Evolutionary conservation across 208 protist species (phyloP), one percentile per base, ranked within the genome.

Genomic region (Acanthamoeba culbertsoni): DNA sequence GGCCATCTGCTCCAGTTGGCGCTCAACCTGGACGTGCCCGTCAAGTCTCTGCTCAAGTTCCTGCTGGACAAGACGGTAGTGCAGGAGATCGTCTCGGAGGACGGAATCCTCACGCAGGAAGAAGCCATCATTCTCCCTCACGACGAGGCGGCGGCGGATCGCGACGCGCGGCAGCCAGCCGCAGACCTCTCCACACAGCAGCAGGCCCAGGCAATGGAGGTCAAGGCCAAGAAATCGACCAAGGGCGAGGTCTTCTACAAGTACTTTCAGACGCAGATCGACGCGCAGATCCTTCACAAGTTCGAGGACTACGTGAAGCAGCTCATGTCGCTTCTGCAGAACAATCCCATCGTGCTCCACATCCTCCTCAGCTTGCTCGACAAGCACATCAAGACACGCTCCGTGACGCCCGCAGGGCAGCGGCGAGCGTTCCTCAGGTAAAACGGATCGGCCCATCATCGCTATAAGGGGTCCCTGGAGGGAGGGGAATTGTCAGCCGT

Each of bases 231-330:
- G 43, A 73, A 48, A 3, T 62, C 63, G 26, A 94, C 92, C 37
- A 95, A 95, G 37, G 94, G 94, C 31, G 73, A 57, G 8, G 8
- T 68, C 4, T 95, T 95, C 43, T 95, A 94, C 71, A 95, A 94
- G 35, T 59, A 45, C 53, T 95, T 93, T 40, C 77, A 88, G 75
- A 91, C 40, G 45, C 53, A 68, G 14, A 91, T 63, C 82, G 90
- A 86, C 62, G 91, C 59, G 63, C 86, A 55, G 37, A 73, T 63
- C 5, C 43, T 92, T 37, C 57, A 57, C 23, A 82, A 48, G 73
- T 88, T 94, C 75, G 45, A 63, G 42, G 57, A 94, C 31, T 94
- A 55, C 42, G 71, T 57, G 28, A 68, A 73, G 62, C 73, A 53
- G 33, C 45, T 94, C 28, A 88, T 94, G 91, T 86, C 75, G 12